phyloP scores from a whole-genome alignment of 768 basidiomycete genomes.

The Mycena capillaripes region DNA sequence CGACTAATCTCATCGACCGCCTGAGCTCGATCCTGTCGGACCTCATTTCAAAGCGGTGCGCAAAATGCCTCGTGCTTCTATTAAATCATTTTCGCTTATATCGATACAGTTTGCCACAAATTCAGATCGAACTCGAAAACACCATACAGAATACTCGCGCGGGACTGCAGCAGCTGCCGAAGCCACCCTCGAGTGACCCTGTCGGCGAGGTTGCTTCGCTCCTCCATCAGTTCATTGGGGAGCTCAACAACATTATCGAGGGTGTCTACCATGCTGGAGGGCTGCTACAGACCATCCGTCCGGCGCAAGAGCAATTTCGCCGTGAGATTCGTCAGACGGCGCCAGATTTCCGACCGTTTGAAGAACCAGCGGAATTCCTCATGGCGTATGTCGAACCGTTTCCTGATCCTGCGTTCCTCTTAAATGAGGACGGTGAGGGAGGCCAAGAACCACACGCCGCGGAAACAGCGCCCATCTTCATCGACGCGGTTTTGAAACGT shows the following conservation, averaged over 20 bases:
- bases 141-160: conserved; percentile 56
- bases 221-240: conserved; percentile 60
- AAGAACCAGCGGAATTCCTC: conserved; percentile 1
- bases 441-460: no score
- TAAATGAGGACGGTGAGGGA: no score
- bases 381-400: no score
- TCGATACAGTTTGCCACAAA: conserved; percentile 75
- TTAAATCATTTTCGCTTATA: no score
- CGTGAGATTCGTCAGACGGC: conserved; percentile 63
- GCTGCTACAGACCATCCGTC: conserved; percentile 68
- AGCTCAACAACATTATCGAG: conserved; percentile 60
- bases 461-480: no score
- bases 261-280: conserved; percentile 69
- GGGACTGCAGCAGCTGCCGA: conserved; percentile 54
- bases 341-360: conserved; percentile 70
- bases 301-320: conserved; percentile 62
- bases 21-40: conserved; percentile 74
- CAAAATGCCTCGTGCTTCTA: conserved; percentile 58
- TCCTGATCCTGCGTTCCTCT: no score
- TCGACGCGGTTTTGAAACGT: no score
- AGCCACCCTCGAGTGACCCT: conserved; percentile 68
- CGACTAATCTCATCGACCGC: conserved; percentile 66
- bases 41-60: no score
- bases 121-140: conserved; percentile 68
- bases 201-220: conserved; percentile 65